Percentiles rank a stretch among this genome's conserved stretches.
Evolutionary conservation across 192 early-diverging fungal genomes (phyloP).

Genomic region (Coemansia sp.): DNA sequence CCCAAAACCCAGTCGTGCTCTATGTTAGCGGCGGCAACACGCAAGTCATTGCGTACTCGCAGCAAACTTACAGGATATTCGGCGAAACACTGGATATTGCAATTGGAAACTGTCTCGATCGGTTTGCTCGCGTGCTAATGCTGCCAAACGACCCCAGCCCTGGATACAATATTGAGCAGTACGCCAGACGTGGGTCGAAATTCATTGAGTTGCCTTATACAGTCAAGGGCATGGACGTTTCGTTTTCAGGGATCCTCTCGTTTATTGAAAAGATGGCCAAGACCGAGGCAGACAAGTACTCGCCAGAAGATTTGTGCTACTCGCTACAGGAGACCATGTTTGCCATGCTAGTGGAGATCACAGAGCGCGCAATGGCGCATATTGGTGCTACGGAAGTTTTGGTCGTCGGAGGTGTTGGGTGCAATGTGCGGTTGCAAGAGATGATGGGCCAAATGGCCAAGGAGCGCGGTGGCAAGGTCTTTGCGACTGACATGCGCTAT

Average conservation of each 20-base stretch:
- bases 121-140: slow-evolving; percentile 93
- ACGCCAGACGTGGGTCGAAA: slow-evolving; percentile 86
- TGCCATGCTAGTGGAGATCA: slow-evolving; percentile 99
- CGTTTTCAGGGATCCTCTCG: slow-evolving; percentile 94
- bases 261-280: slow-evolving; percentile 79
- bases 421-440: slow-evolving; percentile 91
- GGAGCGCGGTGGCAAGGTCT: slow-evolving; percentile 84
- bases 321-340: slow-evolving; percentile 97
- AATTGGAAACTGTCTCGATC: slow-evolving; percentile 96
- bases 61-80: slow-evolving; percentile 94
- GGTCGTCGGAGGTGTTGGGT: slow-evolving; percentile 97
- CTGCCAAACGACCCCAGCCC: slow-evolving; percentile 96
- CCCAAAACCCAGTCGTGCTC: slow-evolving; percentile 90
- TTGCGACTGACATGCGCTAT: slow-evolving; percentile 95
- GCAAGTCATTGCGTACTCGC: slow-evolving; percentile 97
- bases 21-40: slow-evolving; percentile 99
- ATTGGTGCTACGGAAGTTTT: slow-evolving; percentile 89
- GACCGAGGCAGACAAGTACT: slow-evolving; percentile 60
- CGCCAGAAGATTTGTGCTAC: slow-evolving; percentile 93
- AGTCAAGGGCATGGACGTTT: slow-evolving; percentile 99
- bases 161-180: slow-evolving; percentile 98
- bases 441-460: slow-evolving; percentile 98
- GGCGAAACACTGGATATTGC: slow-evolving; percentile 99
- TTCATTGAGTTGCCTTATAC: slow-evolving; percentile 91
- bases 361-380: slow-evolving; percentile 98